phyloP scores from a whole-genome alignment of 257 asterid species.

The Dorcoceras hygrometricum region DNA sequence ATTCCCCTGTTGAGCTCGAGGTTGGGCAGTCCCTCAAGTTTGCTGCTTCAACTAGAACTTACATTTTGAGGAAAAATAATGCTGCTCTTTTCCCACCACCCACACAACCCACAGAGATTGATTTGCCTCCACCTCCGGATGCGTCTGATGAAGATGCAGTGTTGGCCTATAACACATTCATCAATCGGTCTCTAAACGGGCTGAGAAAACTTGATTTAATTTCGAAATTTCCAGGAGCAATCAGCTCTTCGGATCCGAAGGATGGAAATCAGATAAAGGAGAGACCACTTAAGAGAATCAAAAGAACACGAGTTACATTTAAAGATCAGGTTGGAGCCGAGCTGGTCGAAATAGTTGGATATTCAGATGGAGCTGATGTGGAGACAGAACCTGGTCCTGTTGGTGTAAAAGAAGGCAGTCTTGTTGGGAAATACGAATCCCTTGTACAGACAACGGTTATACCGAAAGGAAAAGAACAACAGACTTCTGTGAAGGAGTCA shows the following conservation, averaged over 20 bases:
- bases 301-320: constrained; percentile 72
- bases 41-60: constrained; percentile 94
- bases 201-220: constrained; percentile 39
- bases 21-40: constrained; percentile 84
- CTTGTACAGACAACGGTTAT: constrained; percentile 80
- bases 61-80: constrained; percentile 68
- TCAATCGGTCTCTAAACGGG: constrained; percentile 65
- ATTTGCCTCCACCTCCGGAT: constrained; percentile 81
- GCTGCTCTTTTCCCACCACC: constrained; percentile 81
- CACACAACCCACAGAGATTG: constrained; percentile 52
- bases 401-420: constrained; percentile 98
- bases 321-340: constrained; percentile 89
- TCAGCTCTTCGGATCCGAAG: constrained; percentile 29
- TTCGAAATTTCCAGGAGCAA: constrained; percentile 32
- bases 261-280: constrained; percentile 35
- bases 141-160: constrained; percentile 91
- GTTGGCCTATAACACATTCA: constrained; percentile 74
- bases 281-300: constrained; percentile 70
- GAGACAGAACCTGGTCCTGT: constrained; percentile 94
- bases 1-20: constrained; percentile 88
- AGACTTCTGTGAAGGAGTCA: constrained; percentile 43
- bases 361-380: constrained; percentile 90
- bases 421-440: constrained; percentile 93
- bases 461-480: constrained; percentile 74
- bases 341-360: constrained; percentile 82